These are phyloP conservation scores for Fusarium illudens DNA, from an alignment of 2,329 filamentous ascomycete species.

Conservation along the genomic window DNA sequence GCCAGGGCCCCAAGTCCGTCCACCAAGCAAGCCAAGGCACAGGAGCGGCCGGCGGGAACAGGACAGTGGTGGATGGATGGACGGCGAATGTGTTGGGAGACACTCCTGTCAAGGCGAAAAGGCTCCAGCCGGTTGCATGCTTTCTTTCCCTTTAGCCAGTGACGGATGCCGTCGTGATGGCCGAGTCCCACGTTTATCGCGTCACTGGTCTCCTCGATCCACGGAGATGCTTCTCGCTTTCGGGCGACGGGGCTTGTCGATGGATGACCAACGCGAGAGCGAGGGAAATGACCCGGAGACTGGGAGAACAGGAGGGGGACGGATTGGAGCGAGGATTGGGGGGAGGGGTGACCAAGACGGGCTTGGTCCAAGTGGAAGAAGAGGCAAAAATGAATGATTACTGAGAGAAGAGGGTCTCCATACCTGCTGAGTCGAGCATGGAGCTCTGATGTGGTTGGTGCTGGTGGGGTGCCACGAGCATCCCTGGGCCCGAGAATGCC, in stretches of 20 bases:
- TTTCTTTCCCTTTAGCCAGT: constrained; percentile 24
- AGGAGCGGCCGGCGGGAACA: constrained; percentile 8
- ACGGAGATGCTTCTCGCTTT: constrained; percentile 36
- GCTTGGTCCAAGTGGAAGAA: constrained; percentile 11
- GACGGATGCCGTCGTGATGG: constrained; percentile 14
- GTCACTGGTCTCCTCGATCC: constrained; percentile 25
- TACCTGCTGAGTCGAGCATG: constrained; percentile 40
- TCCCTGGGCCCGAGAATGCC: constrained; percentile 37
- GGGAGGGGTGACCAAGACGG: constrained; percentile 10
- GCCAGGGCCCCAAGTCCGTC: constrained; percentile 19
- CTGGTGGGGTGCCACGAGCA: constrained; percentile 37
- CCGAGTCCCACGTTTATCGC: constrained; percentile 33
- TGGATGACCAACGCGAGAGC: constrained; percentile 30
- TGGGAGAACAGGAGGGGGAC: constrained; percentile 12
- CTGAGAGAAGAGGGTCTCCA: constrained; percentile 23
- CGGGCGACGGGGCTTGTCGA: constrained; percentile 8
- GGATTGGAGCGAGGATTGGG: constrained; percentile 19
- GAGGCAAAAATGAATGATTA: constrained; percentile 24
- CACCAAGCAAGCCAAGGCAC: constrained; percentile 18
- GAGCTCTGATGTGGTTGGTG: constrained; percentile 34
- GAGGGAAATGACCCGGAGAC: constrained; percentile 6
- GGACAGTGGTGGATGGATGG: not conserved
- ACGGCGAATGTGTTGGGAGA: constrained; percentile 3
- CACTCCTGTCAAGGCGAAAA: constrained; percentile 1
- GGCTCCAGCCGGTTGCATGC: constrained; percentile 13